Base-by-base conservation (phyloP, 805 yeast species). In the Candida pseudoglaebosa region DNA sequence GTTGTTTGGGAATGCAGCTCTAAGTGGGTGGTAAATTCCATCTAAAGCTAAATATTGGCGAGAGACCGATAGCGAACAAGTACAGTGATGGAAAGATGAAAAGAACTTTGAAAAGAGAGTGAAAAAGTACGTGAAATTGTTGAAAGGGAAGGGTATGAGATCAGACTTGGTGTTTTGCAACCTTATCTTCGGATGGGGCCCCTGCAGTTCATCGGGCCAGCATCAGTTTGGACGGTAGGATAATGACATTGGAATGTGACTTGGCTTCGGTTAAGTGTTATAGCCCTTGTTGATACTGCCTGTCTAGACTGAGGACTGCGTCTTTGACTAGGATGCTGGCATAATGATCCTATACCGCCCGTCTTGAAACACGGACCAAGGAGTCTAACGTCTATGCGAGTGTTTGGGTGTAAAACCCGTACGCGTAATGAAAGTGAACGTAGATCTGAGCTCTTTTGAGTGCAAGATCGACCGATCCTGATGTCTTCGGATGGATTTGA, bases 1-100 rank as follows among this genome's bases (percentile, higher is more conserved):
- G 60, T 58, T 55, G 59, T 57, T 55, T 59, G 66, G 65, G 66
- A 60, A 59, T 62, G 67, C 67, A 61, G 68, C 66, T 51, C 64
- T 60, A 62, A 43, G 46, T 45, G 59, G 59, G 61, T 55, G 60
- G 62, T 57, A 54, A 50, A 59, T 56, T 60, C 67, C 68, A 61
- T 61, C 24, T 21, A 61, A 64, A 58, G 68, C 69, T 64, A 59
- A 63, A 62, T 63, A 62, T 62, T 60, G 67, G 70, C 67, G 66
- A 62, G 69, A 62, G 67, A 62, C 69, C 67, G 69, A 62, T 64
- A 64, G 67, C 67, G 66, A 62, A 62, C 69, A 64, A 62, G 69
- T 62, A 64, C 67, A 59, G 68, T 64, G 67, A 64, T 54, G 67
- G 67, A 64, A 62, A 63, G 69, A 62, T 64, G 67, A 62, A 62